These are phyloP conservation scores for Emericellopsis terricola DNA, from an alignment of 495 filamentous ascomycete genomes.

Conservation along the genomic window DNA sequence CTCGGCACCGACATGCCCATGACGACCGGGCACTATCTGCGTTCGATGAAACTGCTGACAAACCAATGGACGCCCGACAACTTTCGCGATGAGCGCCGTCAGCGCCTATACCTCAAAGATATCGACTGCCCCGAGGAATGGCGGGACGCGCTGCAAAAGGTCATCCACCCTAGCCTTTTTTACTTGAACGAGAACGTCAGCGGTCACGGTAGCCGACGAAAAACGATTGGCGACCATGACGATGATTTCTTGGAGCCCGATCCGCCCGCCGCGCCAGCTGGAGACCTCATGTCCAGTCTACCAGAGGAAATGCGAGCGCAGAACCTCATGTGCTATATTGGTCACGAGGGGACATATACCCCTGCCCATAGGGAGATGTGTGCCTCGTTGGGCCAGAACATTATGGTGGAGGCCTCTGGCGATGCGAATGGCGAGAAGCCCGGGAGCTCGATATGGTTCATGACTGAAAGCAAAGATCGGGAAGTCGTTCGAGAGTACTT, in stretches of 20 bases:
- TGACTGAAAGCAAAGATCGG: conserved; percentile 86
- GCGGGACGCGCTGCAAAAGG: conserved; percentile 54
- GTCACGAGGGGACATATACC: conserved; percentile 94
- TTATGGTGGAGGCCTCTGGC: conserved; percentile 83
- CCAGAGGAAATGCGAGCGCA: conserved; percentile 70
- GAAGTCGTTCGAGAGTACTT: conserved; percentile 82
- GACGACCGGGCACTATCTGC: conserved; percentile 74
- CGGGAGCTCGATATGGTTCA: conserved; percentile 92
- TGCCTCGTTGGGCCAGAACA: conserved; percentile 84
- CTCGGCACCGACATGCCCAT: conserved; percentile 52
- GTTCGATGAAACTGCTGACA: conserved; percentile 59
- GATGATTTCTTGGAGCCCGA: conserved; percentile 29
- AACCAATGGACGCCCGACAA: conserved; percentile 51
- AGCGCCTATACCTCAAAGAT: conserved; percentile 87
- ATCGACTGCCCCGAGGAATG: conserved; percentile 82
- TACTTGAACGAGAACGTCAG: conserved; percentile 67
- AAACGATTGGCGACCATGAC: conserved; percentile 15
- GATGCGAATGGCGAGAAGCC: conserved; percentile 32
- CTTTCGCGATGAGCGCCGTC: conserved; percentile 49
- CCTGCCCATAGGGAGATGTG: conserved; percentile 97
- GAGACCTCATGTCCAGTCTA: conserved; percentile 90
- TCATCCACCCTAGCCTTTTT: conserved; percentile 63
- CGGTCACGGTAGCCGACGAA: conserved; percentile 23
- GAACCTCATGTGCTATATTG: conserved; percentile 97
- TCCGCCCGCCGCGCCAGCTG: conserved; percentile 30